Conservation (phyloP, 352 stramenopile species). For the Globisporangium okanoganense region DNA sequence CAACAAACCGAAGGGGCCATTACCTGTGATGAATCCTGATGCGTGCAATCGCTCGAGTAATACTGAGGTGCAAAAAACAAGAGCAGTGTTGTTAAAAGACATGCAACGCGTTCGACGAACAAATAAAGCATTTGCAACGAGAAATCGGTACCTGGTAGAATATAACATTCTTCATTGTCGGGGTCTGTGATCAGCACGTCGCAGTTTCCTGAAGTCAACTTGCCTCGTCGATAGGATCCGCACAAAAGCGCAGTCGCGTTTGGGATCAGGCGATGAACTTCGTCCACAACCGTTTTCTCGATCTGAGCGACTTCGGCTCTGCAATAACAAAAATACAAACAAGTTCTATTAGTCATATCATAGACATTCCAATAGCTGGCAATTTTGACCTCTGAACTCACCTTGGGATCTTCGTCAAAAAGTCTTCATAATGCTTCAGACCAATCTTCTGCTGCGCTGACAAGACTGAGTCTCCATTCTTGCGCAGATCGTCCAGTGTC, state of each 20-base stretch:
- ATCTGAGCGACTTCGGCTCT: conserved; percentile 74
- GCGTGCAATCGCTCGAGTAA: conserved; percentile 60
- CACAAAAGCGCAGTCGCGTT: conserved; percentile 61
- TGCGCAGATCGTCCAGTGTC: conserved; percentile 44
- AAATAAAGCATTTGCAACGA: background rate
- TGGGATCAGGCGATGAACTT: conserved; percentile 59
- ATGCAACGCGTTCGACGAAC: too few species aligned
- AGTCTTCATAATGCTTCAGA: conserved; percentile 78
- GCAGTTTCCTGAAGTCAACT: conserved; percentile 63
- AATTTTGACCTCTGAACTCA: conserved; percentile 1
- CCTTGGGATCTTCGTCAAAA: conserved; percentile 76
- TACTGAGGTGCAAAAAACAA: conserved; percentile 12
- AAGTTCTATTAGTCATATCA: too few species aligned
- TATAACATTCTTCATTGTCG: conserved; percentile 58
- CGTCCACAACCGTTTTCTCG: conserved; percentile 65
- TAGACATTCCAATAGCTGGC: background rate
- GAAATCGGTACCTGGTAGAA: conserved; percentile 37
- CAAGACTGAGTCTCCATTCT: conserved; percentile 35
- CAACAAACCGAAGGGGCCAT: background rate
- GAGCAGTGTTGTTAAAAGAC: background rate
- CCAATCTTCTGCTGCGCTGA: conserved; percentile 72
- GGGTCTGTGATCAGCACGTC: conserved; percentile 80
- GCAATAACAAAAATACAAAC: background rate
- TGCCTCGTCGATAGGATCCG: conserved; percentile 79
- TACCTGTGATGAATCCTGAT: conserved; percentile 63